A percentile compares a stretch with the other conserved stretches of the same genome.
phyloP scores from a whole-genome alignment of 2,329 filamentous ascomycete species.

The Xylaria polymorpha region DNA sequence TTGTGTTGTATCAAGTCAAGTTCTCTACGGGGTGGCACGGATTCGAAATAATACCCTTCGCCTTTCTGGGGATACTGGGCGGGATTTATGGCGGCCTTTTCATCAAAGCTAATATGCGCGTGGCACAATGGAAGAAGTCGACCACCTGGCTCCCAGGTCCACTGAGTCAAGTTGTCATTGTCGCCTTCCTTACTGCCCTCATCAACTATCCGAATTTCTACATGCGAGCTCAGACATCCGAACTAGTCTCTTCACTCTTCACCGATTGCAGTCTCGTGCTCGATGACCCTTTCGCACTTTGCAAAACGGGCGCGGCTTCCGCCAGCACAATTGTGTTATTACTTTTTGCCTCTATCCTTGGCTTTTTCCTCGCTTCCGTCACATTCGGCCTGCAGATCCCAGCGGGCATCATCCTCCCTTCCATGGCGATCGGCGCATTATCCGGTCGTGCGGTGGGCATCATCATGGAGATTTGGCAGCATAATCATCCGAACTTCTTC shows the following conservation, averaged over 20 bases:
- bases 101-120: constrained; percentile 91
- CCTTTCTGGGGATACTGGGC: constrained; percentile 85
- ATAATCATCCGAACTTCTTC: constrained; percentile 79
- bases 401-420: constrained; percentile 93
- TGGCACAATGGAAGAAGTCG: constrained; percentile 83
- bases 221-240: constrained; percentile 91
- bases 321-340: constrained; percentile 85
- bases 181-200: constrained; percentile 84
- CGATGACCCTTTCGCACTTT: constrained; percentile 90
- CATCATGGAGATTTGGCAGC: constrained; percentile 87
- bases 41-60: constrained; percentile 92
- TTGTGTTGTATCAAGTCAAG: constrained; percentile 95
- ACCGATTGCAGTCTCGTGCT: constrained; percentile 85
- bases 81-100: constrained; percentile 96
- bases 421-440: constrained; percentile 93
- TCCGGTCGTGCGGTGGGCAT: constrained; percentile 91
- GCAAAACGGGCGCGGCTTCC: constrained; percentile 85
- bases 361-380: constrained; percentile 84
- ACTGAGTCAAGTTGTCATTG: constrained; percentile 80
- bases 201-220: constrained; percentile 97
- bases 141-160: constrained; percentile 75
- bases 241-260: constrained; percentile 92
- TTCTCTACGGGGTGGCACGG: constrained; percentile 93
- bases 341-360: constrained; percentile 82
- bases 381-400: constrained; percentile 96